Conservation (phyloP, 768 basidiomycete genomes). For the Russula sp. region DNA sequence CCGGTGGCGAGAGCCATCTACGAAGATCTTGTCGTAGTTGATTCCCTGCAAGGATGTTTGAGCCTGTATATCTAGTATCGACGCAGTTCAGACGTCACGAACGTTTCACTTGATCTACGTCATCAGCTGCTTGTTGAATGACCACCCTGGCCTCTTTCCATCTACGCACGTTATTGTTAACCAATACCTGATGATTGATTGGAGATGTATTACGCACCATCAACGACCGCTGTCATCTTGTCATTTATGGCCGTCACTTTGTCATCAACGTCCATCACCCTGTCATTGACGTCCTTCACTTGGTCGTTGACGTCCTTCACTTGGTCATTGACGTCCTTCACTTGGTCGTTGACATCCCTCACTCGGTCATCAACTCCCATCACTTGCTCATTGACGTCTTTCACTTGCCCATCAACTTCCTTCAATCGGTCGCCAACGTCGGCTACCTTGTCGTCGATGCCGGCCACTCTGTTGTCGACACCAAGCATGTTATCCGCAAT, state of each 20-base stretch:
- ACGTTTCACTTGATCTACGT: background rate
- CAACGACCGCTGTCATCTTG: background rate
- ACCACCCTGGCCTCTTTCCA: background rate
- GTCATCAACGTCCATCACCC: background rate
- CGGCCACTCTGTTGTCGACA: background rate
- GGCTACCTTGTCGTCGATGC: background rate
- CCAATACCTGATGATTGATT: background rate
- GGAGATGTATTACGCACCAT: background rate
- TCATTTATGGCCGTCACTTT: background rate
- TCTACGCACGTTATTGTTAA: background rate
- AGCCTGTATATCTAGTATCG: background rate
- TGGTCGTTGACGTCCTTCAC: background rate
- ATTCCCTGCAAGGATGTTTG: background rate
- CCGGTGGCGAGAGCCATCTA: constrained; percentile 15
- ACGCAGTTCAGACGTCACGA: background rate
- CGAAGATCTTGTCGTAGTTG: background rate
- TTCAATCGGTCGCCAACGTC: background rate
- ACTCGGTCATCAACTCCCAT: background rate
- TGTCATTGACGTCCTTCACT: background rate
- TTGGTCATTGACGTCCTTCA: too few relatives aligned
- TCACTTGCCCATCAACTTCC: background rate
- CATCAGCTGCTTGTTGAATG: background rate
- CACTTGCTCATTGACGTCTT: background rate
- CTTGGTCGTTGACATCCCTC: too few relatives aligned
- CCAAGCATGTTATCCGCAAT: background rate